Conservation (phyloP, 306 rosid species). For the Quercus rubra region DNA sequence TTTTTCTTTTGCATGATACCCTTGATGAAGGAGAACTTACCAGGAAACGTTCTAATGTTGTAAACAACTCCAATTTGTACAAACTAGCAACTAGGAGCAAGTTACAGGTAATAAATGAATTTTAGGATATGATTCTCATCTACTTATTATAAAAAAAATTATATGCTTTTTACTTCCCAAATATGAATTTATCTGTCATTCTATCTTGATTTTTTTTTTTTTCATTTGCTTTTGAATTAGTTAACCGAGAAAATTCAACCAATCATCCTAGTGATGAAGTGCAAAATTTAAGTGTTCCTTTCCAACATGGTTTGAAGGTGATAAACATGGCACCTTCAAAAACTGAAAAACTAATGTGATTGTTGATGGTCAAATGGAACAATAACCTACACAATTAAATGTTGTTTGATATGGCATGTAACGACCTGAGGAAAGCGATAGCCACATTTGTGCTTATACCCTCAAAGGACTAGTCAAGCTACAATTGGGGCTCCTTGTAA, state of each 20-base stretch:
- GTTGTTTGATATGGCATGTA: neutral
- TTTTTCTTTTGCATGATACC: constrained; percentile 60
- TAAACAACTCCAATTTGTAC: constrained; percentile 71
- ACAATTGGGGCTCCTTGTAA: too few species aligned
- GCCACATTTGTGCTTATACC: too few species aligned
- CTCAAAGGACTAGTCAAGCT: too few species aligned
- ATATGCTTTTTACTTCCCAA: constrained; percentile 10
- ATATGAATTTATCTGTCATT: neutral
- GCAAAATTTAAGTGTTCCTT: too few species aligned
- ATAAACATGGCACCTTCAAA: too few species aligned
- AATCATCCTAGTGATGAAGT: neutral
- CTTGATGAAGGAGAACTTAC: constrained; percentile 95
- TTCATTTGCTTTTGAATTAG: neutral
- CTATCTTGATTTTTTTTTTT: constrained; percentile 6
- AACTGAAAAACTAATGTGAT: too few species aligned
- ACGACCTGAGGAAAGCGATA: too few species aligned
- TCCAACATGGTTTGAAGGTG: too few species aligned
- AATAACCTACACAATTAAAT: neutral
- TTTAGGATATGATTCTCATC: constrained; percentile 12
- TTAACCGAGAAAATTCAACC: neutral
- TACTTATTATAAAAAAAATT: too few species aligned
- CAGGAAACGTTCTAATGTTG: constrained; percentile 57
- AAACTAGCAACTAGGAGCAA: constrained; percentile 70
- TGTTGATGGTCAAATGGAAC: neutral
- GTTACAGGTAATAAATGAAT: constrained; percentile 61